Evolutionary conservation across 805 yeast species (phyloP).

Genomic region (Ascoidea tarda): DNA sequence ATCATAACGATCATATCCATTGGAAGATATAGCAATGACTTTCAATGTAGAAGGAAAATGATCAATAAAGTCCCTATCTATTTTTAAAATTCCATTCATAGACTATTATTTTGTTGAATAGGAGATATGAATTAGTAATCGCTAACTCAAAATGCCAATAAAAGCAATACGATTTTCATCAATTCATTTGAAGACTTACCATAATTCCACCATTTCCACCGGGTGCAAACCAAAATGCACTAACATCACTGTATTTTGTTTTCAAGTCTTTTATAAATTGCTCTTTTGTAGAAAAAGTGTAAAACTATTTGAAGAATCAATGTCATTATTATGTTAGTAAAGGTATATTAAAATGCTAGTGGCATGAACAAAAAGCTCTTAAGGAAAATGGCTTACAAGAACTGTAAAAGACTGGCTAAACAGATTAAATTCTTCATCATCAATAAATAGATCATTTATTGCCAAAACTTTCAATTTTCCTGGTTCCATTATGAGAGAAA

Average conservation of each 20-base stretch:
- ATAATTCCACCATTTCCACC: background rate
- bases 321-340: background rate
- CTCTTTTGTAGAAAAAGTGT: background rate
- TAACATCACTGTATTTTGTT: background rate
- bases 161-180: too few relatives aligned
- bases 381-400: background rate
- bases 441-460: background rate
- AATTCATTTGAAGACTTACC: background rate
- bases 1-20: background rate
- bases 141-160: too few relatives aligned
- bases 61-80: background rate
- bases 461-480: background rate
- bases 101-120: too few relatives aligned
- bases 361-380: background rate
- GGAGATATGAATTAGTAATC: too few relatives aligned
- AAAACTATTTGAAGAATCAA: background rate
- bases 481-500: too few relatives aligned
- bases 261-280: background rate
- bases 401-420: background rate
- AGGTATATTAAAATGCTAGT: too few relatives aligned
- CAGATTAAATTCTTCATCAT: background rate
- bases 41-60: background rate
- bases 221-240: background rate
- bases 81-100: background rate
- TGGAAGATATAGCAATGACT: background rate